Percentiles rank a stretch among this genome's conserved stretches.
phyloP scores from a whole-genome alignment of 371 early-diverging fungal genomes.

The Mucor irregularis region DNA sequence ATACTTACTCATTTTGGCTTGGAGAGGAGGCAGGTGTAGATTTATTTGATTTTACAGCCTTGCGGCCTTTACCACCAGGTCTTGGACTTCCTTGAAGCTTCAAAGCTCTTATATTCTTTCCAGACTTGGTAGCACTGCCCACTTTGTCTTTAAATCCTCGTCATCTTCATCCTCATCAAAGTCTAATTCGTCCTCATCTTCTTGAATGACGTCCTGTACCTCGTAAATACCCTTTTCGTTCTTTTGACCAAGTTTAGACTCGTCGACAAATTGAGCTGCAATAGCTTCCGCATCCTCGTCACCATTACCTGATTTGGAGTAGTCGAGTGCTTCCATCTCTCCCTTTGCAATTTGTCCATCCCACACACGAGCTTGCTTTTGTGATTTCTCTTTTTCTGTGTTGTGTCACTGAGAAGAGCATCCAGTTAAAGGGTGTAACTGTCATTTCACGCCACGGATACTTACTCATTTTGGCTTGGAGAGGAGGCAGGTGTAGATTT shows the following conservation, averaged over 20 bases:
- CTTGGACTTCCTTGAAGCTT: slow-evolving; percentile 43
- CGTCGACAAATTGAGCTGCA: slow-evolving; percentile 61
- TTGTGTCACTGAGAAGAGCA: not conserved
- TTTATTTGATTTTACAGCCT: slow-evolving; percentile 25
- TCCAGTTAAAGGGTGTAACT: slow-evolving; percentile 8
- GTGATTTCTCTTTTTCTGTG: slow-evolving; percentile 45
- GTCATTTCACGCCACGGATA: too few species aligned
- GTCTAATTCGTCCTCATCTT: slow-evolving; percentile 47
- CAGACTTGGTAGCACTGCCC: slow-evolving; percentile 16
- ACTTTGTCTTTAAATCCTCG: slow-evolving; percentile 5
- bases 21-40: slow-evolving; percentile 40
- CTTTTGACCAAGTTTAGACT: slow-evolving; percentile 52
- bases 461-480: slow-evolving; percentile 23
- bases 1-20: slow-evolving; percentile 18
- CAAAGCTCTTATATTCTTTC: slow-evolving; percentile 57
- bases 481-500: slow-evolving; percentile 39
- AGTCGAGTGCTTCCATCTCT: slow-evolving; percentile 71
- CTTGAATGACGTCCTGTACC: slow-evolving; percentile 74
- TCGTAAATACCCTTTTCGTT: slow-evolving; percentile 81
- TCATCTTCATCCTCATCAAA: slow-evolving; percentile 4
- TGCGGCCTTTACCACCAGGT: slow-evolving; percentile 28
- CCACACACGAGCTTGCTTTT: slow-evolving; percentile 66
- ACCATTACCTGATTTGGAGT: slow-evolving; percentile 30
- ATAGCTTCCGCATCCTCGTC: slow-evolving; percentile 15
- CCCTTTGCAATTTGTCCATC: slow-evolving; percentile 63